Percentiles rank a stretch among this genome's conserved stretches.
Evolutionary conservation across 768 basidiomycete genomes (phyloP).

Genomic region (Phaeolepiota aurea): DNA sequence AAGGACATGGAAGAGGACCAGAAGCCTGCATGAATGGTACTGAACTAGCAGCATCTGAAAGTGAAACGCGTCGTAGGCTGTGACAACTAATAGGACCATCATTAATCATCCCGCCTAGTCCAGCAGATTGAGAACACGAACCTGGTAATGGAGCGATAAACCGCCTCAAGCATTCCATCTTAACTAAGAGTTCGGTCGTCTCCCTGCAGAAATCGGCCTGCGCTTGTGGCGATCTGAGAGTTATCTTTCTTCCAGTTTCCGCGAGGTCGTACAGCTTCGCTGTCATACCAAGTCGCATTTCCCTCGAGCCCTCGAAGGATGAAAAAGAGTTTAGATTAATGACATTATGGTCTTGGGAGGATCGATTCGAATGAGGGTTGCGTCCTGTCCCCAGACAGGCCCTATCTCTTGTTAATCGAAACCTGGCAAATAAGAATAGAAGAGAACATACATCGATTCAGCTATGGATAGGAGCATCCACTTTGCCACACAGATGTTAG

Average conservation of each 20-base stretch:
- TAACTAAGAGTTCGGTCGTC: constrained; percentile 18
- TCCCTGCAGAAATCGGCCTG: constrained; percentile 22
- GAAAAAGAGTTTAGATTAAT: constrained; percentile 16
- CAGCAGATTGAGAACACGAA: constrained; percentile 9
- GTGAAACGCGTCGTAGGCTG: constrained; percentile 32
- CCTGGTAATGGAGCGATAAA: constrained; percentile 28
- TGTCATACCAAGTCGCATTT: constrained; percentile 26
- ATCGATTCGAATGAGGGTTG: constrained; percentile 25
- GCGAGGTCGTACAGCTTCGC: constrained; percentile 25
- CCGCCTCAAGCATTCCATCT: constrained; percentile 27
- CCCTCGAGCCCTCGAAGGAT: constrained; percentile 14
- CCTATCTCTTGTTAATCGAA: constrained; percentile 15
- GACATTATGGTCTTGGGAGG: constrained; percentile 18
- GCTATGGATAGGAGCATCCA: constrained; percentile 27
- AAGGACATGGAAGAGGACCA: constrained; percentile 12
- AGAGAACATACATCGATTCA: constrained; percentile 27
- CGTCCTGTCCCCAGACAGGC: constrained; percentile 34
- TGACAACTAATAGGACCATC: constrained; percentile 26
- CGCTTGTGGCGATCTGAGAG: constrained; percentile 16
- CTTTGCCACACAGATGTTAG: constrained; percentile 13
- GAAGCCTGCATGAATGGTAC: constrained; percentile 30
- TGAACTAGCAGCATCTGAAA: constrained; percentile 30
- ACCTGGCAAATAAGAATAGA: background rate
- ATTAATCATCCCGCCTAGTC: constrained; percentile 1
- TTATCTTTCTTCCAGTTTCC: constrained; percentile 21